These are phyloP conservation scores for Austropuccinia psidii DNA, from an alignment of 1,284 basidiomycete genomes.

Conservation along the genomic window DNA sequence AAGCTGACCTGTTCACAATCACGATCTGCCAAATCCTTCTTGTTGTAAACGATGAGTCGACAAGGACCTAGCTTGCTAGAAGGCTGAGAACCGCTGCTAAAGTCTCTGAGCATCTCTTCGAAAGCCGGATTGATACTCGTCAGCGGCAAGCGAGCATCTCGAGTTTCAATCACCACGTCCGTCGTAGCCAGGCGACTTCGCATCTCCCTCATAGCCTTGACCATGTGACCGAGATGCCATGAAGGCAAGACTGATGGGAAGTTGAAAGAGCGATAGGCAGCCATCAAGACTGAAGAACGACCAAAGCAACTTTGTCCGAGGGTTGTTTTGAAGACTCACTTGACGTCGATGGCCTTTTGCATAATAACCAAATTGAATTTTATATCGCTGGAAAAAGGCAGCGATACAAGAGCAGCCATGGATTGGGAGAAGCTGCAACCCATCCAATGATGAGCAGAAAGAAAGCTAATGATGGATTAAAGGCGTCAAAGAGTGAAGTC, in stretches of 20 bases:
- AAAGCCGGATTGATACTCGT: slow-evolving; percentile 86
- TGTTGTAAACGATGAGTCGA: slow-evolving; percentile 83
- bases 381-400: too few species aligned
- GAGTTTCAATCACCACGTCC: slow-evolving; percentile 85
- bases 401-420: too few species aligned
- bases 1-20: slow-evolving; percentile 66
- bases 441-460: too few species aligned
- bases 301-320: too few species aligned
- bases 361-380: too few species aligned
- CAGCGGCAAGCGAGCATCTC: slow-evolving; percentile 84
- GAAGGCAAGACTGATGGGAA: slow-evolving; percentile 59
- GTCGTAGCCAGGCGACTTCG: slow-evolving; percentile 66
- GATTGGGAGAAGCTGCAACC: too few species aligned
- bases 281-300: slow-evolving; percentile 8
- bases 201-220: slow-evolving; percentile 58
- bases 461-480: too few species aligned
- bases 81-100: too few species aligned
- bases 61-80: background rate
- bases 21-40: slow-evolving; percentile 78
- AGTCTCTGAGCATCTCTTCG: slow-evolving; percentile 55
- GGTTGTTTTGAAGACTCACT: too few species aligned
- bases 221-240: slow-evolving; percentile 98
- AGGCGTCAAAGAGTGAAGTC: too few species aligned
- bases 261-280: slow-evolving; percentile 44
- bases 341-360: too few species aligned